Evolutionary conservation across 257 asterid genomes (phyloP).

Genomic region (Parsonsia alboflavescens): DNA sequence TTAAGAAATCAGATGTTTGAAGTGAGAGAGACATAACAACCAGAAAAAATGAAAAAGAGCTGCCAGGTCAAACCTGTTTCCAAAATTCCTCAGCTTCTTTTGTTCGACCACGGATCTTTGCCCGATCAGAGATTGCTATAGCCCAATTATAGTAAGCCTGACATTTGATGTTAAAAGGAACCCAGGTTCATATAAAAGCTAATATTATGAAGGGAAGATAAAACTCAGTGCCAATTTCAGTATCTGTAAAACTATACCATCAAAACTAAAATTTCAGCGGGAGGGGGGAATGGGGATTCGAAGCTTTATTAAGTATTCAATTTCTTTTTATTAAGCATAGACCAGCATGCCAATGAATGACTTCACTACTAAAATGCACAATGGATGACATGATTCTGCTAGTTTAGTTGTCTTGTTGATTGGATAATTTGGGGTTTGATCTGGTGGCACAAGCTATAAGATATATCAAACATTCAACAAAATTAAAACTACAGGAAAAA

Average conservation of each 20-base stretch:
- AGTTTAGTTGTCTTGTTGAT: background rate
- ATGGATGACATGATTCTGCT: background rate
- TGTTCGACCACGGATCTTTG: slow-evolving; percentile 98
- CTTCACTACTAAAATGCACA: background rate
- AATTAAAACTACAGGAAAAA: slow-evolving; percentile 13
- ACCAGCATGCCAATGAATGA: background rate
- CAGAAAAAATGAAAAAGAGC: slow-evolving; percentile 3
- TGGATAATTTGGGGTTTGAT: background rate
- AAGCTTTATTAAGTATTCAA: too few relatives aligned
- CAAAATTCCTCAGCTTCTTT: slow-evolving; percentile 99
- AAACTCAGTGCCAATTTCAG: background rate
- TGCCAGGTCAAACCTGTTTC: slow-evolving; percentile 59
- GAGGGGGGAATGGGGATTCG: too few relatives aligned
- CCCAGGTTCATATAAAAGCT: slow-evolving; percentile 6
- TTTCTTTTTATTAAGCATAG: background rate
- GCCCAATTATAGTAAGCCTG: slow-evolving; percentile 99
- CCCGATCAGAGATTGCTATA: slow-evolving; percentile 97
- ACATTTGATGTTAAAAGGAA: slow-evolving; percentile 8
- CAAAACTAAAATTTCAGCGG: too few relatives aligned
- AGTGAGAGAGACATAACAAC: background rate
- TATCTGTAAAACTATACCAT: background rate
- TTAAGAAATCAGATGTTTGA: slow-evolving; percentile 1
- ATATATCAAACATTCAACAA: background rate
- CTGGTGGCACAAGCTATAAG: background rate
- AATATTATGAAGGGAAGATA: background rate